Percentiles rank a stretch among this genome's conserved stretches.
These are phyloP conservation scores for Pythium myriotylum DNA, from an alignment of 352 stramenopile genomes.

Conservation along the genomic window DNA sequence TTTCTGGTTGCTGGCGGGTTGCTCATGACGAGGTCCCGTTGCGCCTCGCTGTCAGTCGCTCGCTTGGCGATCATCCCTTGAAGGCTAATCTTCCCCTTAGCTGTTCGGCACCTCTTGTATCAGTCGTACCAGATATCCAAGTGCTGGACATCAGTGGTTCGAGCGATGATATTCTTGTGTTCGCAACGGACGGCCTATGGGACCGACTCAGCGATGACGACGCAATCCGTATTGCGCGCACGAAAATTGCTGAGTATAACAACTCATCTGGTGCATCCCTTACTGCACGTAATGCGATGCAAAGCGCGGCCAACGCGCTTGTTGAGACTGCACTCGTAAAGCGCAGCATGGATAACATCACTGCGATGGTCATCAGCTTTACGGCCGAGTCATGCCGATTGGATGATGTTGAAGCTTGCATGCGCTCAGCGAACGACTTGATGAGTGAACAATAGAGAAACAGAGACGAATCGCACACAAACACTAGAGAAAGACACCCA, in stretches of 20 bases:
- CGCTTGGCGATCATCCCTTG: constrained; percentile 76
- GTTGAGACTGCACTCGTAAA: constrained; percentile 69
- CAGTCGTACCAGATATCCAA: constrained; percentile 68
- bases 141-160: constrained; percentile 62
- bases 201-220: constrained; percentile 76
- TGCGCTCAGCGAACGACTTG: neutral
- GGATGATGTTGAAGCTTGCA: constrained; percentile 19
- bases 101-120: constrained; percentile 68
- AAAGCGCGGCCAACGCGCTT: constrained; percentile 61
- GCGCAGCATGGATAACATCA: constrained; percentile 85
- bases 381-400: constrained; percentile 8
- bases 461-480: constrained; percentile 1
- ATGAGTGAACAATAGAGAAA: constrained; percentile 15
- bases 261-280: constrained; percentile 24
- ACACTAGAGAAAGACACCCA: constrained; percentile 17
- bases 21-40: constrained; percentile 72
- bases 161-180: constrained; percentile 61
- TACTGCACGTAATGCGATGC: constrained; percentile 45
- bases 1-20: constrained; percentile 84
- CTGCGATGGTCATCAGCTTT: constrained; percentile 63
- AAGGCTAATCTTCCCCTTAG: constrained; percentile 66
- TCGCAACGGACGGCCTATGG: constrained; percentile 81
- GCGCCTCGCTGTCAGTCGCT: constrained; percentile 75
- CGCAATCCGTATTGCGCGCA: constrained; percentile 54
- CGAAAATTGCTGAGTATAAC: constrained; percentile 55